Evolutionary conservation across 2,329 filamentous ascomycete species (phyloP), one percentile per base, ranked within the genome.

Genomic region (Aureobasidium lini): DNA sequence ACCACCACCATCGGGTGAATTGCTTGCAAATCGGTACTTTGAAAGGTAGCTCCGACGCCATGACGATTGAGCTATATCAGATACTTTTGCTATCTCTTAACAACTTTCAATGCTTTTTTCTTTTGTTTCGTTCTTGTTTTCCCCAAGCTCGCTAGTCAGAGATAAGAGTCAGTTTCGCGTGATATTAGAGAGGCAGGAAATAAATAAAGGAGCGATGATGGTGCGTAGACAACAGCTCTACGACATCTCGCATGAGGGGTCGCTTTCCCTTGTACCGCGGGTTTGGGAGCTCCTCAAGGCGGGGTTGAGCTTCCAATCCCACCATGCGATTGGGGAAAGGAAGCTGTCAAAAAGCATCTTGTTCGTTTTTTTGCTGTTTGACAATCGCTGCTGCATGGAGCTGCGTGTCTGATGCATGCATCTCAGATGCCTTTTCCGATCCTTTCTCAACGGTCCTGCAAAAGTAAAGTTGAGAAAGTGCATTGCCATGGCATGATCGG

Each of bases 21-120:
- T 13, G n/a, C 18, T 31, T 40, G 31, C 29, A n/a, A 31, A 60
- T 23, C 23, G 56, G 48, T 62, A 77, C 76, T 70, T 77, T 75
- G 69, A 78, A 78, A 2, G 76, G 76, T 28, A 78, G 67, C 57
- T 69, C 66, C 32, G 65, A 64, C 57, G 70, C 68, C 68, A 73
- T 48, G 23, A 31, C 23, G 23, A 23, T 23, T 2, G 23, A 23
- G 23, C 46, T 49, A 43, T 32, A 53, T 32, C 37, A 53, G 10
- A 16, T 31, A 23, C 36, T 49, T 36, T 4, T 6, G 23, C 23
- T 13, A 48, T 15, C 28, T 48, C n/a, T 23, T 5, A n/a, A 10
- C 9, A 4, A 46, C 4, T 13, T 29, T 31, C 13, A n/a, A 46
- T 13, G 34, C 31, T 49, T 49, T 37, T 37, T 39, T 8, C 23